Percentiles rank a stretch among this genome's conserved stretches.
Conservation (phyloP, 2,329 filamentous ascomycete species). For the Fusarium foetens region DNA sequence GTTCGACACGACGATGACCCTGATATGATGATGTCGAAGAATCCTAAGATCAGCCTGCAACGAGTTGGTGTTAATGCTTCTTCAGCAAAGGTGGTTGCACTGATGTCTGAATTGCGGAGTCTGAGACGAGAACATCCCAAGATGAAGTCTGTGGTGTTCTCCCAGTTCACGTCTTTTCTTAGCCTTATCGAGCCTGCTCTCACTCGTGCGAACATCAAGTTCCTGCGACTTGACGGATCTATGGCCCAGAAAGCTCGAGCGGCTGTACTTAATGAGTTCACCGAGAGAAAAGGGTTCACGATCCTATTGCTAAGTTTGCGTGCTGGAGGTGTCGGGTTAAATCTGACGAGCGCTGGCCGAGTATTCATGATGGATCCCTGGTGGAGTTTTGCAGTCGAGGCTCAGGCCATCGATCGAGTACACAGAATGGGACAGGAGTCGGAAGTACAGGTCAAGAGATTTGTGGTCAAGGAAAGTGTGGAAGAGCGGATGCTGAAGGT, state of each 20-base stretch:
- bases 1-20: conserved; percentile 77
- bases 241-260: conserved; percentile 89
- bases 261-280: conserved; percentile 80
- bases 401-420: conserved; percentile 96
- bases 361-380: conserved; percentile 99
- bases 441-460: conserved; percentile 86
- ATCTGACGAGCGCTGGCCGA: conserved; percentile 85
- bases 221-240: conserved; percentile 89
- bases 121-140: conserved; percentile 72
- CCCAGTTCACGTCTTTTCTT: conserved; percentile 96
- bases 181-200: conserved; percentile 89
- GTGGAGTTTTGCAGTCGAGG: conserved; percentile 98
- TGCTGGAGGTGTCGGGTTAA: conserved; percentile 93
- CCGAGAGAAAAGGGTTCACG: conserved; percentile 66
- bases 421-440: conserved; percentile 95
- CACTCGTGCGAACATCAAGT: conserved; percentile 74
- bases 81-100: conserved; percentile 86
- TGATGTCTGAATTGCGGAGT: conserved; percentile 78
- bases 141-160: conserved; percentile 93
- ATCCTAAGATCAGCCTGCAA: conserved; percentile 68
- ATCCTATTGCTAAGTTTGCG: conserved; percentile 86
- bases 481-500: conserved; percentile 95
- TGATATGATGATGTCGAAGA: conserved; percentile 54
- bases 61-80: conserved; percentile 72
- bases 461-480: conserved; percentile 90